phyloP scores from a whole-genome alignment of 2,329 filamentous ascomycete species.

The Penicillium sp. region DNA sequence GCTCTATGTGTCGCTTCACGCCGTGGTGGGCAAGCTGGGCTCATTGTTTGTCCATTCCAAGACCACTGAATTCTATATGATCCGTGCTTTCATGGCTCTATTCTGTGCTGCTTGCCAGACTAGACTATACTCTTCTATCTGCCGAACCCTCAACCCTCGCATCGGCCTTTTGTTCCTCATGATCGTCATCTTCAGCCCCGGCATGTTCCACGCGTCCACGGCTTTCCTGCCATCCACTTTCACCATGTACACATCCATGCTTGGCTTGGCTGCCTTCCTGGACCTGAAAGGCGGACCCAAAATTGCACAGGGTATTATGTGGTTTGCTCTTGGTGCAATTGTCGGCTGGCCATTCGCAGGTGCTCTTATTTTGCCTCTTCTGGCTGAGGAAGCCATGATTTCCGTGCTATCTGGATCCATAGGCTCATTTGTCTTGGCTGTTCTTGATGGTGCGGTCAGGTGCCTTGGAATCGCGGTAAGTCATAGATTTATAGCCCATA shows the following conservation, averaged over 20 bases:
- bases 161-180: conserved; percentile 84
- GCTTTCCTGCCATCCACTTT: conserved; percentile 92
- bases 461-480: conserved; percentile 70
- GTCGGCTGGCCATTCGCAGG: conserved; percentile 94
- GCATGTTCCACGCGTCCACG: conserved; percentile 88
- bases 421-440: conserved; percentile 59
- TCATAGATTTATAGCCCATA: conserved; percentile 8
- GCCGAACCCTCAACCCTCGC: conserved; percentile 73
- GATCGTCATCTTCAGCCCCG: conserved; percentile 75
- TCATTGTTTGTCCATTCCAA: conserved; percentile 56
- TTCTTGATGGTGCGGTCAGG: conserved; percentile 67
- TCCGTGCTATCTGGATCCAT: conserved; percentile 57
- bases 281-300: conserved; percentile 79
- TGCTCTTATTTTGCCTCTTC: conserved; percentile 76
- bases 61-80: conserved; percentile 76
- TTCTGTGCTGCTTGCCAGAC: conserved; percentile 81
- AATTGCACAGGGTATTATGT: conserved; percentile 81
- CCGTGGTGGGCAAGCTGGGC: conserved; percentile 66
- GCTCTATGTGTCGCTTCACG: conserved; percentile 83
- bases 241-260: conserved; percentile 89
- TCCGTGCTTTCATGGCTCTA: conserved; percentile 73
- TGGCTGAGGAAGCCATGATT: conserved; percentile 72
- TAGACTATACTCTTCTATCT: conserved; percentile 75
- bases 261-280: conserved; percentile 87
- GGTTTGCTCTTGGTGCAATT: conserved; percentile 82